These are phyloP conservation scores for Leonotis leonurus DNA, from an alignment of 257 asterid species.

Conservation along the genomic window DNA sequence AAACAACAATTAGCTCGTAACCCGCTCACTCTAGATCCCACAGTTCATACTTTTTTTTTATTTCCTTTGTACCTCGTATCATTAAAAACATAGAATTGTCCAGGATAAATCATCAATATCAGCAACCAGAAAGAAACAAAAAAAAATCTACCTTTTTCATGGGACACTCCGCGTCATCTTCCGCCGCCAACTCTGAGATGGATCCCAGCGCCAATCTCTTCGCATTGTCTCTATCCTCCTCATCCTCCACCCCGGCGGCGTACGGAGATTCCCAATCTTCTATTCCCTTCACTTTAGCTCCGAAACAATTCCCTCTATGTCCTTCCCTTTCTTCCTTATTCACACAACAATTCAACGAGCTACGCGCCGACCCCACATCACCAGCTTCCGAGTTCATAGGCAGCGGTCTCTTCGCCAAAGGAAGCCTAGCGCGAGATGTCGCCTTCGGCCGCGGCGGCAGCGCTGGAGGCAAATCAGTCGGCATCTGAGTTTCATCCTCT, in stretches of 20 bases:
- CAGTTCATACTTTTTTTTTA: background rate
- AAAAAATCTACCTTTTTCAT: constrained; percentile 50
- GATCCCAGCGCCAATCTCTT: constrained; percentile 20
- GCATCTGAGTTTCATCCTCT: constrained; percentile 45
- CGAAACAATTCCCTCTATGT: constrained; percentile 32
- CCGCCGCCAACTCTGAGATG: constrained; percentile 33
- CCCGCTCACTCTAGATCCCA: constrained; percentile 8
- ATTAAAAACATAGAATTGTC: background rate
- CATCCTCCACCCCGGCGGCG: constrained; percentile 21
- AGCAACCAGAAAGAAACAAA: constrained; percentile 1
- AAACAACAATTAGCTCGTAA: background rate
- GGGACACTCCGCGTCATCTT: constrained; percentile 48
- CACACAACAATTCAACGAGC: constrained; percentile 13
- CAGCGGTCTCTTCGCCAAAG: constrained; percentile 51
- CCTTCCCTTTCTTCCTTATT: constrained; percentile 26
- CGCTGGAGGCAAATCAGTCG: constrained; percentile 69
- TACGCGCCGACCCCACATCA: constrained; percentile 17
- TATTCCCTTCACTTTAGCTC: constrained; percentile 33
- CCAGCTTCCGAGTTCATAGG: constrained; percentile 27
- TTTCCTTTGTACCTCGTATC: background rate
- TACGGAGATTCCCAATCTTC: constrained; percentile 45
- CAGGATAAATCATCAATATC: background rate
- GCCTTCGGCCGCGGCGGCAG: constrained; percentile 77
- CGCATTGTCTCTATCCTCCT: constrained; percentile 24
- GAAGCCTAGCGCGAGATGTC: constrained; percentile 54